Evolutionary conservation across 805 yeast species (phyloP).

Genomic region (Ogataea trehalophila): DNA sequence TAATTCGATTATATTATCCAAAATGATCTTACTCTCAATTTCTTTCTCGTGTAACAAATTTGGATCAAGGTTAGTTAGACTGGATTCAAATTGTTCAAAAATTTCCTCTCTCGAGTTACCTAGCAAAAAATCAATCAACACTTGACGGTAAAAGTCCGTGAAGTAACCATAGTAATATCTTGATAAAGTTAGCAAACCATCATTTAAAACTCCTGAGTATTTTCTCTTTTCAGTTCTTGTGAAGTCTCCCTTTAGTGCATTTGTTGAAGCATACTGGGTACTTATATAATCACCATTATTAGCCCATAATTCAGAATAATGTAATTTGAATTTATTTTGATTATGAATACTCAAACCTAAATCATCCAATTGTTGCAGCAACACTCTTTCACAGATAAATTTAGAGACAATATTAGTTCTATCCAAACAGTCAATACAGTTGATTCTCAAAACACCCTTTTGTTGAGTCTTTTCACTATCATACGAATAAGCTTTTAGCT

Average conservation of each 20-base stretch:
- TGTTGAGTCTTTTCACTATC: constrained; percentile 33
- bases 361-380: constrained; percentile 23
- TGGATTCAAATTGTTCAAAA: constrained; percentile 38
- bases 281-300: constrained; percentile 67
- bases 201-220: constrained; percentile 37
- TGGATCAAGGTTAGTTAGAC: constrained; percentile 29
- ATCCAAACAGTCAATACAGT: constrained; percentile 63
- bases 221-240: constrained; percentile 40
- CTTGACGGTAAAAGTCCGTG: constrained; percentile 41
- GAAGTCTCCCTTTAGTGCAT: constrained; percentile 47
- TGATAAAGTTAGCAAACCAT: constrained; percentile 36
- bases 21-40: constrained; percentile 9
- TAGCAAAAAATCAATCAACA: constrained; percentile 36
- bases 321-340: constrained; percentile 15
- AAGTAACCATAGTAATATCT: constrained; percentile 40
- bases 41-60: constrained; percentile 15
- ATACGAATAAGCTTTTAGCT: constrained; percentile 28
- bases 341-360: constrained; percentile 2
- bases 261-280: constrained; percentile 55
- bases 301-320: constrained; percentile 48
- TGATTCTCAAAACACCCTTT: constrained; percentile 51
- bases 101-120: constrained; percentile 31
- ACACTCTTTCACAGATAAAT: constrained; percentile 28
- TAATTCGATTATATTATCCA: constrained; percentile 11
- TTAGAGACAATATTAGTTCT: constrained; percentile 53